phyloP scores from a whole-genome alignment of 345 rosid genomes.

The Bretschneidera sinensis region DNA sequence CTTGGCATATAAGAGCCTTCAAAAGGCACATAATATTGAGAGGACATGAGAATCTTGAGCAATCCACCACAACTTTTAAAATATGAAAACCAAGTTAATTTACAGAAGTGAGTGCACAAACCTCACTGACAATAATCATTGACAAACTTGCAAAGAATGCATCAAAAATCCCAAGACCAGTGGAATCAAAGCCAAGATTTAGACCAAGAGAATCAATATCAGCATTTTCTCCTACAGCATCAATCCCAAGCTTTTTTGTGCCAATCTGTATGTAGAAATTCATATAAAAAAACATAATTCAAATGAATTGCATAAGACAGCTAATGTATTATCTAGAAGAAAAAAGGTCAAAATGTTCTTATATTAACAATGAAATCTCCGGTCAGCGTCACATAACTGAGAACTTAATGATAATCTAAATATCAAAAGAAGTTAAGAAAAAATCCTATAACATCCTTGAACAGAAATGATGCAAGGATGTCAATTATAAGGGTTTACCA shows the following conservation, averaged over 20 bases:
- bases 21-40: not conserved
- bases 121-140: slow-evolving; percentile 97
- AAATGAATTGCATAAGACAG: not conserved
- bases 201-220: slow-evolving; percentile 34
- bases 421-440: not conserved
- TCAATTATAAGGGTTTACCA: not conserved
- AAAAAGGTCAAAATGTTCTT: not conserved
- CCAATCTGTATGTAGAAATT: slow-evolving; percentile 38
- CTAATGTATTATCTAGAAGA: not conserved
- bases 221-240: slow-evolving; percentile 24
- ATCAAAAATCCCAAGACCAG: slow-evolving; percentile 86
- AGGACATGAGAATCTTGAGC: not conserved
- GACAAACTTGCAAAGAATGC: slow-evolving; percentile 90
- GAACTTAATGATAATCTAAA: not conserved
- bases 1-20: no score
- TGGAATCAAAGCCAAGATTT: slow-evolving; percentile 42
- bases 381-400: not conserved
- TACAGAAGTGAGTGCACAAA: slow-evolving; percentile 22
- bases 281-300: not conserved
- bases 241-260: slow-evolving; percentile 32
- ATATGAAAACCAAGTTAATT: not conserved
- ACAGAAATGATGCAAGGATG: no score
- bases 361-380: not conserved
- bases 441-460: not conserved
- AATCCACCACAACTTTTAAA: not conserved